Base-by-base conservation (phyloP, 1,139 yeast genomes). In the Yamadazyma aaseri region DNA sequence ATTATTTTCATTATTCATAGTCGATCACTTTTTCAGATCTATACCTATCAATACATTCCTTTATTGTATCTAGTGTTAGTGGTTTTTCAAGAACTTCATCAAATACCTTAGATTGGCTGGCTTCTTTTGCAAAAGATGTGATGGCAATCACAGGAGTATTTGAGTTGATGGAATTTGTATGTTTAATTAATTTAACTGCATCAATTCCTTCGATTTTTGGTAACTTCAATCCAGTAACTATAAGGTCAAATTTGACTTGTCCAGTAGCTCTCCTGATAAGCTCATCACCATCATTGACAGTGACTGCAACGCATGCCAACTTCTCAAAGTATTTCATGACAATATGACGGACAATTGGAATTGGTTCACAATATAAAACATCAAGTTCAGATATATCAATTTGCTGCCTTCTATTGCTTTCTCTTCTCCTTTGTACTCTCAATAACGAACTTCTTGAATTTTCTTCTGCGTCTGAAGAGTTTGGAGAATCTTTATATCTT, bases 361-460 rank as follows among this genome's bases (percentile, higher is more conserved):
- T 86, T 3, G 94, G 89, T 50, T 89, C 96, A 60, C 96, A 89
- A 20, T 87, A 71, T 32, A 90, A 63, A 3, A 87, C 80, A 55
- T 86, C 94, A 40, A 85, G 34, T 41, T 69, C 67, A 34, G 42
- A 36, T 27, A 42, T 34, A 30, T 44, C 35, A 9, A 53, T 45
- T 5, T 58, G 53, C 16, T 59, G 56, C 49, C 66, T 55, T 43
- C 71, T 53, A 6, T 73, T 58, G 38, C 76, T 66, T 48, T 74
- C 81, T 34, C 87, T 62, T 45, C 86, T 65, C 41, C 71, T 71
- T 35, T 73, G 76, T 1, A 81, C 77, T 34, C 87, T 59, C 38
- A 74, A 55, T 17, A 76, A 56, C 21, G 30, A 26, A 0, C 85
- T 84, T 9, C 73, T 65, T 31, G 64, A 62, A 38, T 68, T 53